A percentile compares a stretch with the other conserved stretches of the same genome.
Evolutionary conservation across 1,284 basidiomycete genomes (phyloP).

Genomic region (Trichosporon coremiiforme): DNA sequence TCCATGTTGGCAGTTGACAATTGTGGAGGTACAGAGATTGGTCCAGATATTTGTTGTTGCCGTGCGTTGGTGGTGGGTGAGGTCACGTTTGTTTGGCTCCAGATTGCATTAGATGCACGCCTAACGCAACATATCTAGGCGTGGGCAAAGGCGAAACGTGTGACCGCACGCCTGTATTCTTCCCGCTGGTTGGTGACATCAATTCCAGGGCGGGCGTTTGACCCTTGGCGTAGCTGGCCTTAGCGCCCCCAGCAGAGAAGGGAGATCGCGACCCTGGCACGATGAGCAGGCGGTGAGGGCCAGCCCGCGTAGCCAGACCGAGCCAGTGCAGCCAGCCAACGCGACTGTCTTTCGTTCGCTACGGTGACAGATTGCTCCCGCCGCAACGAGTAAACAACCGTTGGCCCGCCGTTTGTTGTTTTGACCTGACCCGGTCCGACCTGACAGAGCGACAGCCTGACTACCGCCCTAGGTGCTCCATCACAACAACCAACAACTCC

Average conservation of each 20-base stretch:
- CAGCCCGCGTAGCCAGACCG: neutral
- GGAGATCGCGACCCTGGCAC: neutral
- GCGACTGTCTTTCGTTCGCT: constrained; percentile 10
- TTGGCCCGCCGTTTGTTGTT: constrained; percentile 9
- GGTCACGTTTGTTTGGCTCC: constrained; percentile 16
- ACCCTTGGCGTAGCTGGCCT: constrained; percentile 6
- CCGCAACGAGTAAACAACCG: constrained; percentile 16
- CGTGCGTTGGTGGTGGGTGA: neutral
- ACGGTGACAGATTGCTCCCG: constrained; percentile 3
- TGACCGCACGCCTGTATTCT: neutral
- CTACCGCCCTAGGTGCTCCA: constrained; percentile 25
- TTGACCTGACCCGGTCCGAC: neutral
- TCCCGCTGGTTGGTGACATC: constrained; percentile 13
- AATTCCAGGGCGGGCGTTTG: constrained; percentile 8
- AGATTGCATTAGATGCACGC: neutral
- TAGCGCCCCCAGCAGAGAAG: neutral
- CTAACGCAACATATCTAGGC: constrained; percentile 2
- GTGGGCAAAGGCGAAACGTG: neutral
- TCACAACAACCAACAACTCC: constrained; percentile 32
- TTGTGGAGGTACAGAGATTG: neutral
- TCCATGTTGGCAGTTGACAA: neutral
- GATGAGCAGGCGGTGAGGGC: neutral
- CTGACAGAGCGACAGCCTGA: neutral
- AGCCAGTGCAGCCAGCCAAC: neutral
- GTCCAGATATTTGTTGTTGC: neutral